These are phyloP conservation scores for Hypoxylon sp. DNA, from an alignment of 2,329 filamentous ascomycete genomes.

Conservation along the genomic window DNA sequence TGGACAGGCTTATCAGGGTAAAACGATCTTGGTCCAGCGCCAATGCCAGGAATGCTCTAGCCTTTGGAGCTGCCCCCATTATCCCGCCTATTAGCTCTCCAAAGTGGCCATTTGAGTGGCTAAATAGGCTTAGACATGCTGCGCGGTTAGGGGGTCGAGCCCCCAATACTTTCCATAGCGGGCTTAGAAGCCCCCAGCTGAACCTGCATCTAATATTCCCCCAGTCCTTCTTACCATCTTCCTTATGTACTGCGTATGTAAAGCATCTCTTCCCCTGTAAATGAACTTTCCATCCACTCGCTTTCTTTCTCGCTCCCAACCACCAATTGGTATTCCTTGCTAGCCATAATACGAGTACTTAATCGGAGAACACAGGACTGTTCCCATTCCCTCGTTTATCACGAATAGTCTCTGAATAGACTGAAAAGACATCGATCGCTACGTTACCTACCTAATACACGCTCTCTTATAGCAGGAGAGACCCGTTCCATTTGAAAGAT, in stretches of 20 bases:
- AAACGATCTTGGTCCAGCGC: conserved; percentile 26
- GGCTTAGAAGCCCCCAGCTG: conserved; percentile 26
- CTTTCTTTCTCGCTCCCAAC: conserved; percentile 31
- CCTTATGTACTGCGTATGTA: too few relatives aligned
- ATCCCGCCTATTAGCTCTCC: conserved; percentile 20
- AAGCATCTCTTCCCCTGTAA: conserved; percentile 23
- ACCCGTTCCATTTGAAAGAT: conserved; percentile 20
- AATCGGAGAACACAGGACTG: conserved; percentile 41
- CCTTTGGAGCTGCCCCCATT: conserved; percentile 2
- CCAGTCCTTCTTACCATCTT: conserved; percentile 9
- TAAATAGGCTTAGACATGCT: conserved; percentile 33
- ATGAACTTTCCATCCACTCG: conserved; percentile 31
- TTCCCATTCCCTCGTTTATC: conserved; percentile 42
- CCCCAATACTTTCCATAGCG: conserved; percentile 23
- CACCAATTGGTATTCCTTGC: conserved; percentile 33
- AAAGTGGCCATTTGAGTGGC: conserved; percentile 28
- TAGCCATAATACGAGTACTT: conserved; percentile 35
- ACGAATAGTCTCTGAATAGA: conserved; percentile 10
- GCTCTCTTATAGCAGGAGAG: conserved; percentile 10
- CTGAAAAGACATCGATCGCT: conserved; percentile 22
- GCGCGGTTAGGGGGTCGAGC: conserved; percentile 17
- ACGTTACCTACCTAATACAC: conserved; percentile 9
- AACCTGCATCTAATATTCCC: conserved; percentile 4
- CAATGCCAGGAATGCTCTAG: conserved; percentile 27
- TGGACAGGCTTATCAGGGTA: conserved; percentile 22